Conservation (phyloP, 2,329 filamentous ascomycete species). For the Fusarium sp. region DNA sequence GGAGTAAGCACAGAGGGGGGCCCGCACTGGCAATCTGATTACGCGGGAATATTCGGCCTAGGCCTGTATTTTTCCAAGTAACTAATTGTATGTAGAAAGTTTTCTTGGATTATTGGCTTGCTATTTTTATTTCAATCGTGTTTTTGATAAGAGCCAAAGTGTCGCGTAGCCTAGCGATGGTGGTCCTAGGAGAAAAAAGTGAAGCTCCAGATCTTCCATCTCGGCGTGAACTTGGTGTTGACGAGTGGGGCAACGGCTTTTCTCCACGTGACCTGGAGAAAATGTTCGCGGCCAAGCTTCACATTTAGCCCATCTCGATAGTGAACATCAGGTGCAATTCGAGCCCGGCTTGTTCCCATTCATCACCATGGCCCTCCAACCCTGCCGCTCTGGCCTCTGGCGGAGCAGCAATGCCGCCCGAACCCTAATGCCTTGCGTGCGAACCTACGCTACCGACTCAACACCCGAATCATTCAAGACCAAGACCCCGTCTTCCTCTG, state of each 20-base stretch:
- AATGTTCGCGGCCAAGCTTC: conserved; percentile 45
- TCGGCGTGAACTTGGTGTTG: conserved; percentile 19
- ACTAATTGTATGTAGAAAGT: not conserved
- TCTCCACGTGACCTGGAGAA: conserved; percentile 47
- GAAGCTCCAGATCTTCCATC: conserved; percentile 13
- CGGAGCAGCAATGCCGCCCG: conserved; percentile 41
- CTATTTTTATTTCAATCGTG: not conserved
- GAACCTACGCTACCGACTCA: conserved; percentile 46
- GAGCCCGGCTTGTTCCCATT: conserved; percentile 15
- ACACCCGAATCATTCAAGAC: conserved; percentile 44
- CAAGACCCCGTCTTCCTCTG: conserved; percentile 7
- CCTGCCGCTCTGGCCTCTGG: conserved; percentile 46
- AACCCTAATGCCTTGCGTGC: conserved; percentile 38
- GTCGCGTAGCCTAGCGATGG: not conserved
- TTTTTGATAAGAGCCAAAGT: not conserved
- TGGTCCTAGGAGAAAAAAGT: not conserved
- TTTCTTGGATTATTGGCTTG: not conserved
- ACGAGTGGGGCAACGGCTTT: conserved; percentile 32
- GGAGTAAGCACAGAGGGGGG: not conserved
- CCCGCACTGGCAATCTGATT: not conserved
- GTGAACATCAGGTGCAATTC: conserved; percentile 1
- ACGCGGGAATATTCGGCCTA: too few relatives aligned
- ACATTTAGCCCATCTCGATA: not conserved
- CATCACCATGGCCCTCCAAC: conserved; percentile 48
- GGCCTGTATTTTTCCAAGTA: not conserved